Percentiles rank a stretch among this genome's conserved stretches.
phyloP scores from a whole-genome alignment of 1,284 basidiomycete species.

The Malassezia nana region DNA sequence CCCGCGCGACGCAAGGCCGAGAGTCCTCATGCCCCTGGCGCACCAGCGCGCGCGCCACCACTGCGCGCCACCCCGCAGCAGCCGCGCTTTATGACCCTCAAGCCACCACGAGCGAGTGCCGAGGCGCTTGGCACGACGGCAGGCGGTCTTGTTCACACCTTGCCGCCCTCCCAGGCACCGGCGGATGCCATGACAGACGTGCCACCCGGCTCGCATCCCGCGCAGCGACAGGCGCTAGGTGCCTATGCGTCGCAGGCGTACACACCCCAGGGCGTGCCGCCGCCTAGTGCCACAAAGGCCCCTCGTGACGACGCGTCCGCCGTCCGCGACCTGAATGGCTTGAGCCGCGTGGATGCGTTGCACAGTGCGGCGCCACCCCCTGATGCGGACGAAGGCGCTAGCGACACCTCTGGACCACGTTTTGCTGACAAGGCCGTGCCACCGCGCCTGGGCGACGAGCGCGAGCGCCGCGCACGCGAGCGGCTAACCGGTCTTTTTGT shows the following conservation, averaged over 20 bases:
- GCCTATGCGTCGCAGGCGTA: slow-evolving; percentile 35
- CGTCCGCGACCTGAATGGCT: slow-evolving; percentile 42
- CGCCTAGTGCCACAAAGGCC: slow-evolving; percentile 14
- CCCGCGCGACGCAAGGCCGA: slow-evolving; percentile 26
- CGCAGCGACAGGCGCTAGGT: slow-evolving; percentile 27
- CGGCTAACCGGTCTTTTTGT: slow-evolving; percentile 39
- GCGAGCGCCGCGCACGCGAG: slow-evolving; percentile 38
- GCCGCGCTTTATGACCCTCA: slow-evolving; percentile 34
- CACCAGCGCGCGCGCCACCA: background rate
- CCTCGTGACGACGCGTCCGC: slow-evolving; percentile 20
- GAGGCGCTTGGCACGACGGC: slow-evolving; percentile 28
- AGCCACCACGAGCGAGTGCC: slow-evolving; percentile 24
- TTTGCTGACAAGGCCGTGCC: slow-evolving; percentile 40
- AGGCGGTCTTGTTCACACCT: slow-evolving; percentile 22
- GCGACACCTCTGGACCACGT: slow-evolving; percentile 21
- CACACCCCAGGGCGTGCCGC: slow-evolving; percentile 31
- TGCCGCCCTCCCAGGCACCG: slow-evolving; percentile 6
- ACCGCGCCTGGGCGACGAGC: slow-evolving; percentile 39
- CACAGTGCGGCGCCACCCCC: slow-evolving; percentile 31
- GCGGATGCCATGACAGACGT: slow-evolving; percentile 17
- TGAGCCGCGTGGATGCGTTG: slow-evolving; percentile 29
- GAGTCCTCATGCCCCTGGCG: slow-evolving; percentile 23
- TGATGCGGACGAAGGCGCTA: slow-evolving; percentile 16
- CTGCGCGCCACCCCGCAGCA: slow-evolving; percentile 5
- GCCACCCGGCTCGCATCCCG: slow-evolving; percentile 33